Percentiles rank a stretch among this genome's conserved stretches.
phyloP scores from a whole-genome alignment of 2,329 filamentous ascomycete species.

The Mariannaea elegans region DNA sequence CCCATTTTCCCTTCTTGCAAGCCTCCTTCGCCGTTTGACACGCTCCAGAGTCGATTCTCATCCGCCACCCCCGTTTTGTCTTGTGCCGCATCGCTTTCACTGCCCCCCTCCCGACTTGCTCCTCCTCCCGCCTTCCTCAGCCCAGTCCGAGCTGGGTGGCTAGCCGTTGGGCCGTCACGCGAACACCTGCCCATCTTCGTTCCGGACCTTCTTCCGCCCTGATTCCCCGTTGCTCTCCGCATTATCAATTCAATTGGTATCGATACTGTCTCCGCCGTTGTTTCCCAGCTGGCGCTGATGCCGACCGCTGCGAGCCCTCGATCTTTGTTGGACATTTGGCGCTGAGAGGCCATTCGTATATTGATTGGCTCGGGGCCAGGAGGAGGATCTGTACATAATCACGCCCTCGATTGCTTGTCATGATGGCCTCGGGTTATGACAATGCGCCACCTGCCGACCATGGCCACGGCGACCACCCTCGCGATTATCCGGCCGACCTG shows the following conservation, averaged over 20 bases:
- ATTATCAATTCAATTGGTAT: constrained; percentile 42
- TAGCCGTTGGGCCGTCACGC: constrained; percentile 42
- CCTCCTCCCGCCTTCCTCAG: constrained; percentile 31
- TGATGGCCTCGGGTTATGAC: constrained; percentile 59
- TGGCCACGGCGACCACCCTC: constrained; percentile 43
- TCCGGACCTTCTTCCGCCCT: constrained; percentile 28
- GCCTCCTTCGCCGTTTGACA: constrained; percentile 30
- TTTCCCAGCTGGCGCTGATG: constrained; percentile 47
- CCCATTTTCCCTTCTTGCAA: constrained; percentile 10
- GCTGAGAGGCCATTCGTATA: constrained; percentile 39
- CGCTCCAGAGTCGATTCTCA: constrained; percentile 35
- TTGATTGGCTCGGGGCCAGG: constrained; percentile 39
- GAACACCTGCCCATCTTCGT: constrained; percentile 34
- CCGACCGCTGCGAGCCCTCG: constrained; percentile 47
- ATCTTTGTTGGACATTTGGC: constrained; percentile 45
- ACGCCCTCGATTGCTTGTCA: constrained; percentile 39
- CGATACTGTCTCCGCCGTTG: constrained; percentile 28
- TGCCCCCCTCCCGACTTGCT: constrained; percentile 40
- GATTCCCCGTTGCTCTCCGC: constrained; percentile 29
- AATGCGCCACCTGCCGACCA: constrained; percentile 51
- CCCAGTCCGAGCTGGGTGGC: constrained; percentile 33
- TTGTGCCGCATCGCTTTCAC: constrained; percentile 41
- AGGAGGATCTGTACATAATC: constrained; percentile 36
- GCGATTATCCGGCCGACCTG: constrained; percentile 42
- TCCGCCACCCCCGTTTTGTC: constrained; percentile 29